Evolutionary conservation across 2,329 filamentous ascomycete genomes (phyloP).

Genomic region (Fusarium sp.): DNA sequence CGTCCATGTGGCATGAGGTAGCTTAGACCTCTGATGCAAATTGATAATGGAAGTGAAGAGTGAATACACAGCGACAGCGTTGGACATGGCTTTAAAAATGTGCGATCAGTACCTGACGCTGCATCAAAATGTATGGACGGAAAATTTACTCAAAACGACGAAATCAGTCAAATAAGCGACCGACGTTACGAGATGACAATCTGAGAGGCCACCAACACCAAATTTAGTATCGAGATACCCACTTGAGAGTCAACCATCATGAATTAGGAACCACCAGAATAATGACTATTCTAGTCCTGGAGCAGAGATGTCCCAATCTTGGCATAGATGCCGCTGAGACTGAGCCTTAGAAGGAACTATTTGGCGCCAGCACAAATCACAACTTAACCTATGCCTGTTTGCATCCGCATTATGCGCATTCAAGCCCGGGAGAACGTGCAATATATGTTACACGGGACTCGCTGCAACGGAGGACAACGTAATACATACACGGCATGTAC

Average conservation of each 20-base stretch:
- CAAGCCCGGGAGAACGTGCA: not conserved
- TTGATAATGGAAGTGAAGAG: constrained; percentile 7
- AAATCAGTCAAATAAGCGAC: constrained; percentile 30
- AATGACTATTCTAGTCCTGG: constrained; percentile 2
- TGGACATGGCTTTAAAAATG: not conserved
- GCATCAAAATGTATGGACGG: not conserved
- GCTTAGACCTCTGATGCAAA: constrained; percentile 15
- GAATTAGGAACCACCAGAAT: constrained; percentile 15
- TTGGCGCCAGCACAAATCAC: not conserved
- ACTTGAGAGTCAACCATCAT: constrained; percentile 21
- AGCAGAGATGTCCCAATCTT: not conserved
- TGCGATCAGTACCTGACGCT: not conserved
- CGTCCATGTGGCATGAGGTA: constrained; percentile 4
- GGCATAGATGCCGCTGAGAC: not conserved
- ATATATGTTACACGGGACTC: constrained; percentile 8
- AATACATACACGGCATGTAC: constrained; percentile 30
- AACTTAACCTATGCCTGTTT: not conserved
- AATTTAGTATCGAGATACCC: constrained; percentile 17
- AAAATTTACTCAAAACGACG: constrained; percentile 16
- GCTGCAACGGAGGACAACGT: constrained; percentile 5
- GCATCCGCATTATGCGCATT: not conserved
- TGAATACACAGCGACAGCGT: constrained; percentile 1
- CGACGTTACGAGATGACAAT: constrained; percentile 28
- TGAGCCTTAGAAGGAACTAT: not conserved
- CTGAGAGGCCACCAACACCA: constrained; percentile 15